Percentiles rank a stretch among this genome's conserved stretches.
Conservation (phyloP, 176 grass and related monocot genomes). For the Cymbopogon citratus region DNA sequence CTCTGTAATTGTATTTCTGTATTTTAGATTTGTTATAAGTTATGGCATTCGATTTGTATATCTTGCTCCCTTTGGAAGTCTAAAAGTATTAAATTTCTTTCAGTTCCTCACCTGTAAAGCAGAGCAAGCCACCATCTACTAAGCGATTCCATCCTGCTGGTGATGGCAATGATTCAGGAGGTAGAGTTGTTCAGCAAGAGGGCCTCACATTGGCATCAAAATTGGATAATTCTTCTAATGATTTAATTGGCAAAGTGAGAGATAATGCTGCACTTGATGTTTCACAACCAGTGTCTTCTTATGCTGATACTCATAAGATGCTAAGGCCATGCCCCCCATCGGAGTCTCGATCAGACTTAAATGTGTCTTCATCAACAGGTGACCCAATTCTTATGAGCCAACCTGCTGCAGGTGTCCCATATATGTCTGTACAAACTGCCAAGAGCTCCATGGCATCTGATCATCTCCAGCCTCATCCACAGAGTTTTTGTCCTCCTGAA, state of each 20-base stretch:
- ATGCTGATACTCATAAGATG: conserved; percentile 23
- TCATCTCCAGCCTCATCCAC: conserved; percentile 17
- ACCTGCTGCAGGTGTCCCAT: background rate
- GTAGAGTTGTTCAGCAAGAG: conserved; percentile 16
- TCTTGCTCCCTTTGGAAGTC: conserved; percentile 7
- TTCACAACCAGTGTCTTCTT: conserved; percentile 17
- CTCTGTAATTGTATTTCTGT: background rate
- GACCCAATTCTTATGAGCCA: conserved; percentile 3
- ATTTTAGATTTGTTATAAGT: background rate
- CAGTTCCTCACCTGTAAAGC: conserved; percentile 55
- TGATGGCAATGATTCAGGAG: conserved; percentile 13
- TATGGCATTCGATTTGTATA: background rate
- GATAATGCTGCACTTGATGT: background rate
- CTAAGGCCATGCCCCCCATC: conserved; percentile 1
- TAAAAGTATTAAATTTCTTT: conserved; percentile 37
- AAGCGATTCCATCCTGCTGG: conserved; percentile 31
- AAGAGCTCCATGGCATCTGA: conserved; percentile 5
- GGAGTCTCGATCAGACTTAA: background rate
- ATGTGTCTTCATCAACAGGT: background rate
- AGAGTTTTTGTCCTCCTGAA: conserved; percentile 34
- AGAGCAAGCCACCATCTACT: conserved; percentile 31
- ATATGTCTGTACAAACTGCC: conserved; percentile 11
- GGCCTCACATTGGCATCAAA: background rate
- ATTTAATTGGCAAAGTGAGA: background rate
- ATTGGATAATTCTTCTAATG: conserved; percentile 23